Conservation (phyloP, 768 basidiomycete species). For the Boletus subparvulus region DNA sequence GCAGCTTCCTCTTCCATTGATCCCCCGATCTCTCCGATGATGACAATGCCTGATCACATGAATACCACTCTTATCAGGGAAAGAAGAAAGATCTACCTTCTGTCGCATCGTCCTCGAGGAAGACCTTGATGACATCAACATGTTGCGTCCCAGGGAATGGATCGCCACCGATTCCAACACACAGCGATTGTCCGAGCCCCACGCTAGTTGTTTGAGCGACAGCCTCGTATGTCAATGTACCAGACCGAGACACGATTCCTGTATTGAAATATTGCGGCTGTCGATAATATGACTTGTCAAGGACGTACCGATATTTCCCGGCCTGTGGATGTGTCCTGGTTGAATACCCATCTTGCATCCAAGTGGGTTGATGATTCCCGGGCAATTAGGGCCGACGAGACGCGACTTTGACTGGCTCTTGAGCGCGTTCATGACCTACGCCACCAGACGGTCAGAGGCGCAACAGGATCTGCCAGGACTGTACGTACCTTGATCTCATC, state of each 20-base stretch:
- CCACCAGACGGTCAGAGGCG: neutral
- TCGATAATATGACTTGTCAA: neutral
- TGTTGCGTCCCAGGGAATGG: constrained; percentile 97
- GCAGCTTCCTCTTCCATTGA: constrained; percentile 99
- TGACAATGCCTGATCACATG: constrained; percentile 71
- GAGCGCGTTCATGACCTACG: constrained; percentile 87
- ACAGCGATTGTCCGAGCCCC: constrained; percentile 94
- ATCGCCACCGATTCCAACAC: constrained; percentile 96
- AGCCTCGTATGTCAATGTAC: constrained; percentile 97
- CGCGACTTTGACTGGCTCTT: constrained; percentile 92
- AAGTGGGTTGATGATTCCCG: constrained; percentile 94
- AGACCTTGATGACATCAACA: constrained; percentile 92
- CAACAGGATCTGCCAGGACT: neutral
- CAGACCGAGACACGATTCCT: constrained; percentile 95
- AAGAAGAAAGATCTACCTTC: constrained; percentile 55
- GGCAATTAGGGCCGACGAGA: constrained; percentile 98
- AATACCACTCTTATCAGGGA: neutral
- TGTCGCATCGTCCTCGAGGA: constrained; percentile 92
- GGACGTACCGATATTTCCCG: constrained; percentile 86
- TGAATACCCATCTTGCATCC: constrained; percentile 99
- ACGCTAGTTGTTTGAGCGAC: constrained; percentile 96
- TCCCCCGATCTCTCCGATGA: constrained; percentile 99
- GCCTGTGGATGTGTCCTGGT: constrained; percentile 95
- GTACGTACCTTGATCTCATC: constrained; percentile 86
- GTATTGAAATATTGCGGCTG: neutral